These are phyloP conservation scores for Dictyostelium firmibasis DNA, from an alignment of 78 protist genomes.

Conservation along the genomic window DNA sequence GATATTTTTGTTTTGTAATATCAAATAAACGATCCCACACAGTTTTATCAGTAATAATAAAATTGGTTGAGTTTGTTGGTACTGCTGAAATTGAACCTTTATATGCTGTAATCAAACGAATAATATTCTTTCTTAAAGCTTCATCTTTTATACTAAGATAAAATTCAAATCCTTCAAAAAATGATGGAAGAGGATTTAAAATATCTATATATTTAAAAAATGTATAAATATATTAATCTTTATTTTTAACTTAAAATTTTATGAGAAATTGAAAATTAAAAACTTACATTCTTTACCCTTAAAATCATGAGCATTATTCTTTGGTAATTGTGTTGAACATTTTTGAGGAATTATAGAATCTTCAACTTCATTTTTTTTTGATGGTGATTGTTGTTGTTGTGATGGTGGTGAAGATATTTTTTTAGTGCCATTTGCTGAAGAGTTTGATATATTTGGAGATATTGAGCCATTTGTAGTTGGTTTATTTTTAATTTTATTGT, in stretches of 20 bases:
- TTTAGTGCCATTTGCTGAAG: background rate
- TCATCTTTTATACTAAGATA: slow-evolving; percentile 46
- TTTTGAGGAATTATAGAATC: slow-evolving; percentile 5
- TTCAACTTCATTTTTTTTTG: background rate
- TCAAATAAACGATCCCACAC: slow-evolving; percentile 53
- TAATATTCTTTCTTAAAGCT: background rate
- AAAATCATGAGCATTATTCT: background rate
- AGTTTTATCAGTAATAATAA: slow-evolving; percentile 40
- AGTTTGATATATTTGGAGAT: slow-evolving; percentile 7
- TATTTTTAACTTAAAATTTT: too few relatives aligned
- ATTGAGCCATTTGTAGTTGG: background rate
- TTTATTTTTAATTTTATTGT: background rate
- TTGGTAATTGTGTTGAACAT: background rate
- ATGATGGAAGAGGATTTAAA: slow-evolving; percentile 58
- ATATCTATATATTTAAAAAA: slow-evolving; percentile 22
- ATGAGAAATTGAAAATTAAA: too few relatives aligned
- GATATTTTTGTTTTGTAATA: slow-evolving; percentile 9
- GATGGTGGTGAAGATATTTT: background rate
- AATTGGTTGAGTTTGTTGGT: slow-evolving; percentile 8
- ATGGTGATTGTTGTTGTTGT: background rate
- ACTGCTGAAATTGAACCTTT: slow-evolving; percentile 3
- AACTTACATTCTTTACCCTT: slow-evolving; percentile 73
- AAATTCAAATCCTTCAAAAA: slow-evolving; percentile 65
- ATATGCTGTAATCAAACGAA: slow-evolving; percentile 31
- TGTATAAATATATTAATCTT: too few relatives aligned